phyloP scores from a whole-genome alignment of 805 yeast species.

The Candida fluviatilis region DNA sequence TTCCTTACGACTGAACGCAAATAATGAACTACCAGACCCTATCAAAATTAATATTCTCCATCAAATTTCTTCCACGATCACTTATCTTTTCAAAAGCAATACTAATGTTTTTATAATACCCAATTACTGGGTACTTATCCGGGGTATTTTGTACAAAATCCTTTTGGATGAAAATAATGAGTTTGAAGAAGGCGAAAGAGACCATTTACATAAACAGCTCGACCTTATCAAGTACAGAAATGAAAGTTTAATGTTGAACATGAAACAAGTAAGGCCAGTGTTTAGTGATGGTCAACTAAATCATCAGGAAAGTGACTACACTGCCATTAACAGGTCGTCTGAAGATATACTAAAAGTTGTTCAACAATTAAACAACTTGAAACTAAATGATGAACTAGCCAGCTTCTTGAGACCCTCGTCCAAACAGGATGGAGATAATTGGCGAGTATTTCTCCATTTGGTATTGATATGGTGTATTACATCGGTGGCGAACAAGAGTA shows the following conservation, averaged over 20 bases:
- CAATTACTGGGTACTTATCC: conserved; percentile 54
- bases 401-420: conserved; percentile 19
- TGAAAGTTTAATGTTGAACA: conserved; percentile 63
- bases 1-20: conserved; percentile 1
- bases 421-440: conserved; percentile 12
- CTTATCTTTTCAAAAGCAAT: conserved; percentile 44
- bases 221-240: conserved; percentile 63
- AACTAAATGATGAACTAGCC: conserved; percentile 26
- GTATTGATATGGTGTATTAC: conserved; percentile 40
- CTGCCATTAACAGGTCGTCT: conserved; percentile 16
- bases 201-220: conserved; percentile 42
- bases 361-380: conserved; percentile 31
- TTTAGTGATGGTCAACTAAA: background rate
- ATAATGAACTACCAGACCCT: conserved; percentile 10
- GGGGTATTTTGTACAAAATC: conserved; percentile 43
- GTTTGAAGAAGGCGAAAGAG: conserved; percentile 23
- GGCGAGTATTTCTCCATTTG: conserved; percentile 34
- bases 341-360: conserved; percentile 32
- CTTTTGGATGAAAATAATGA: conserved; percentile 15
- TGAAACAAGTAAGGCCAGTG: conserved; percentile 12
- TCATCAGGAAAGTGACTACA: conserved; percentile 2
- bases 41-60: conserved; percentile 25
- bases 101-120: conserved; percentile 64
- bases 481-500: conserved; percentile 26
- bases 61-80: conserved; percentile 26